These are phyloP conservation scores for Alternaria angustiovoidea DNA, from an alignment of 2,329 filamentous ascomycete species.

Conservation along the genomic window DNA sequence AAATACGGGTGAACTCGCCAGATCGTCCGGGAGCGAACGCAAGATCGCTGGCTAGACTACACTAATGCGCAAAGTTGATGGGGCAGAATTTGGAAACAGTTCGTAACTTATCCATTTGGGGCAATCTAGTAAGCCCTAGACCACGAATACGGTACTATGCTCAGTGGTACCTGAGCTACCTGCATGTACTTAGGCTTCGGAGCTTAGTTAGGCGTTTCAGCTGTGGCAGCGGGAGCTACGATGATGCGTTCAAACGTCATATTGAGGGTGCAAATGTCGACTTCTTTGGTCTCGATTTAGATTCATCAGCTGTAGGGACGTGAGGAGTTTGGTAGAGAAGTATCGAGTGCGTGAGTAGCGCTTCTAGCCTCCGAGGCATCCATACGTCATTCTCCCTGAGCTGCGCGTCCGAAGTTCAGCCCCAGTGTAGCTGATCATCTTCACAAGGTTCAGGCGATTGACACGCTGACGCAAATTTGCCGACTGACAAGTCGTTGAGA, in stretches of 20 bases:
- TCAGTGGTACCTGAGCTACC: slow-evolving; percentile 7
- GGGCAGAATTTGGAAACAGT: background rate
- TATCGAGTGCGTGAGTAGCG: slow-evolving; percentile 5
- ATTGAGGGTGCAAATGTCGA: background rate
- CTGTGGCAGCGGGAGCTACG: background rate
- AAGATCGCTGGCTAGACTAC: slow-evolving; percentile 4
- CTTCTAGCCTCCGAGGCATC: background rate
- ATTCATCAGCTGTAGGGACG: background rate
- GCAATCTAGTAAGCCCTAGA: slow-evolving; percentile 1
- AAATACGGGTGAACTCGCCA: slow-evolving; percentile 6
- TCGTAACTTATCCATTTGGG: slow-evolving; percentile 3
- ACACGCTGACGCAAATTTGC: background rate
- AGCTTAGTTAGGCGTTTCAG: background rate
- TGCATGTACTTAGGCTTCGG: background rate
- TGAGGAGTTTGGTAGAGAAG: slow-evolving; percentile 3
- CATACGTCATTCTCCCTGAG: background rate
- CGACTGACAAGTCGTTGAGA: background rate
- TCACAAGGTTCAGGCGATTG: background rate
- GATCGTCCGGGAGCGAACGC: background rate
- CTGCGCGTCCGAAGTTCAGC: background rate
- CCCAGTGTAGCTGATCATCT: background rate
- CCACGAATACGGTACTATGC: background rate
- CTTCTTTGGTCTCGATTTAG: background rate
- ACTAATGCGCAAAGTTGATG: background rate
- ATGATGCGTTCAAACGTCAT: slow-evolving; percentile 12